phyloP scores from a whole-genome alignment of 805 yeast species.

The Naumovozyma baii region DNA sequence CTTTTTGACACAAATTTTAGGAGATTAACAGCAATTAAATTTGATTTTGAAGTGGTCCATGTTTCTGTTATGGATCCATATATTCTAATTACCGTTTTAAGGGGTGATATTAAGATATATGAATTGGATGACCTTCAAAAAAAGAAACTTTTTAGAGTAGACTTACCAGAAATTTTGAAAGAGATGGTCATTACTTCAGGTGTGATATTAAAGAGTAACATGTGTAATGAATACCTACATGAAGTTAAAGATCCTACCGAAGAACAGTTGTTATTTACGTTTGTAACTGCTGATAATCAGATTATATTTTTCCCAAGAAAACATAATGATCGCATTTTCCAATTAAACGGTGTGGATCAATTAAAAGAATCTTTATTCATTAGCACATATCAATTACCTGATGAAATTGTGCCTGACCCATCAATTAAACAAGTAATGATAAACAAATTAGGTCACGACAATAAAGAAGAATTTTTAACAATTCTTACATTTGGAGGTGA shows the following conservation, averaged over 20 bases:
- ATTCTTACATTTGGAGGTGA: constrained; percentile 78
- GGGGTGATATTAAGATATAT: constrained; percentile 60
- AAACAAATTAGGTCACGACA: constrained; percentile 53
- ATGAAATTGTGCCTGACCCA: constrained; percentile 53
- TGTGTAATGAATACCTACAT: constrained; percentile 35
- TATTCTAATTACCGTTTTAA: constrained; percentile 51
- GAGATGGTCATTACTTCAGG: constrained; percentile 60
- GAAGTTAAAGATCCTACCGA: constrained; percentile 17
- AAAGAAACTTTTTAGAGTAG: constrained; percentile 30
- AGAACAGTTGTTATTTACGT: constrained; percentile 40
- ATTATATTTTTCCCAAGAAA: constrained; percentile 53
- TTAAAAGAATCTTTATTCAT: constrained; percentile 33
- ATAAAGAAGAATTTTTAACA: constrained; percentile 54
- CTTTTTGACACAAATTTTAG: constrained; percentile 56
- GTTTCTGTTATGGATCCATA: constrained; percentile 56
- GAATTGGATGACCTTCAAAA: constrained; percentile 34
- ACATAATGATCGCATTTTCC: constrained; percentile 34
- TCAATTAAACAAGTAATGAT: constrained; percentile 59
- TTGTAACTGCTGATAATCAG: constrained; percentile 71
- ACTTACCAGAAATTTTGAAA: constrained; percentile 30
- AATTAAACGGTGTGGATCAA: constrained; percentile 31
- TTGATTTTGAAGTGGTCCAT: constrained; percentile 53
- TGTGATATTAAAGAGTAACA: constrained; percentile 43
- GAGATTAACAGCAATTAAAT: constrained; percentile 39
- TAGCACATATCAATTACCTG: constrained; percentile 27